phyloP scores from a whole-genome alignment of 345 rosid genomes.

The Dipteronia dyeriana region DNA sequence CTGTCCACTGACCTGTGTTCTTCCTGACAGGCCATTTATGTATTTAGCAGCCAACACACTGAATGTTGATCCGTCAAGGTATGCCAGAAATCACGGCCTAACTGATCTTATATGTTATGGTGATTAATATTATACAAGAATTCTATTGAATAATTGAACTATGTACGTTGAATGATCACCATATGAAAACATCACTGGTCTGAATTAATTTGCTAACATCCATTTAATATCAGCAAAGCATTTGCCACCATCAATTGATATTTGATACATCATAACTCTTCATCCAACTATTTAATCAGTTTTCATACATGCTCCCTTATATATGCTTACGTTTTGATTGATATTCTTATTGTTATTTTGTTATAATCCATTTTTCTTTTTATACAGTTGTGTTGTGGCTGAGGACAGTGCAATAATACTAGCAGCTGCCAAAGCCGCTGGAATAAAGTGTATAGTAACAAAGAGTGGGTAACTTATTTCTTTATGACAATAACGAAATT shows the following conservation, averaged over 20 bases:
- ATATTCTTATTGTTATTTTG: background rate
- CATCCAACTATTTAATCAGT: background rate
- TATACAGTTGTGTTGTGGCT: constrained; percentile 81
- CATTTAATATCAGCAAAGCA: background rate
- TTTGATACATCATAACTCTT: background rate
- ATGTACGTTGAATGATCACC: constrained; percentile 6
- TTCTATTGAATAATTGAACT: constrained; percentile 1
- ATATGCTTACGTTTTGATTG: background rate
- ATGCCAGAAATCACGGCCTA: constrained; percentile 11
- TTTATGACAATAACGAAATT: background rate
- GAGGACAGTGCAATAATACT: constrained; percentile 94
- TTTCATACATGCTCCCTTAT: too few relatives aligned
- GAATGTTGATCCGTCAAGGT: constrained; percentile 89
- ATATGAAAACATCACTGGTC: background rate
- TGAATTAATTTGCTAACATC: constrained; percentile 1
- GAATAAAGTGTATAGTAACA: constrained; percentile 91
- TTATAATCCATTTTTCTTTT: constrained; percentile 8
- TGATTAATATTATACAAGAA: background rate
- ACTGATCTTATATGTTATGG: background rate
- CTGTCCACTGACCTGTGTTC: constrained; percentile 15
- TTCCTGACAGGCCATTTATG: constrained; percentile 72
- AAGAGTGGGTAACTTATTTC: constrained; percentile 68
- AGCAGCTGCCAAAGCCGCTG: constrained; percentile 96
- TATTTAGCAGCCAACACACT: constrained; percentile 86
- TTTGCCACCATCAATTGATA: background rate